A percentile compares a stretch with the other conserved stretches of the same genome.
Conservation (phyloP, 495 filamentous ascomycete species). For the Penicillium silybi region DNA sequence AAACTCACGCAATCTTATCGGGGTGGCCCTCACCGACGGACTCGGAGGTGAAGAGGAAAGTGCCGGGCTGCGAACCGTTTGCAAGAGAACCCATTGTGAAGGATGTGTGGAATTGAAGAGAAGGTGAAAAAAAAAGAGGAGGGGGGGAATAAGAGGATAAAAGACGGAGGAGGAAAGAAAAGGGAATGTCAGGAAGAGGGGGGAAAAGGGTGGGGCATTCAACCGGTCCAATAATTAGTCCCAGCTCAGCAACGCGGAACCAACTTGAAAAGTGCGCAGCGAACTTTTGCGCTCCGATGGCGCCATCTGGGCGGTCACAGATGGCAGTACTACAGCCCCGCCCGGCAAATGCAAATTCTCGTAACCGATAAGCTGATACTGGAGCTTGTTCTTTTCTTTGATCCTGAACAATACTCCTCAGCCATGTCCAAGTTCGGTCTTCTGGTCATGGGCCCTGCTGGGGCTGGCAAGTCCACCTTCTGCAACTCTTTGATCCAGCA, state of each 20-base stretch:
- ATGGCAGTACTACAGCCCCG: neutral
- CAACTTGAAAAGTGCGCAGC: neutral
- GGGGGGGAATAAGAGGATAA: no score
- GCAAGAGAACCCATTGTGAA: constrained; percentile 57
- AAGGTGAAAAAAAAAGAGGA: constrained; percentile 14
- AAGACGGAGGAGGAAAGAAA: constrained; percentile 7
- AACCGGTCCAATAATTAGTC: constrained; percentile 3
- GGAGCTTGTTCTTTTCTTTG: neutral
- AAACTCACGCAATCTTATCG: constrained; percentile 84
- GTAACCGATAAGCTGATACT: constrained; percentile 11
- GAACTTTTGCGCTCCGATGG: neutral
- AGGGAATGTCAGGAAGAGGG: constrained; percentile 13
- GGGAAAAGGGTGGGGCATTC: constrained; percentile 24
- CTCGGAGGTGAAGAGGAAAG: constrained; percentile 99
- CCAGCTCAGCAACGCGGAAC: constrained; percentile 11
- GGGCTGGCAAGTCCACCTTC: constrained; percentile 92
- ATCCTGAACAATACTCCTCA: neutral
- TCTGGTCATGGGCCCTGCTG: constrained; percentile 91
- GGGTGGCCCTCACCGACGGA: constrained; percentile 97
- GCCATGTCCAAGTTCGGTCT: constrained; percentile 90
- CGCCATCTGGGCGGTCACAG: constrained; percentile 13
- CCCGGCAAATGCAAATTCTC: constrained; percentile 9
- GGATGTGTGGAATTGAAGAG: constrained; percentile 20
- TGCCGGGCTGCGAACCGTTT: constrained; percentile 59
- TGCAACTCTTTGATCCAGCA: constrained; percentile 91